Conservation (phyloP, 2,329 filamentous ascomycete genomes). For the Celoporthe dispersa region DNA sequence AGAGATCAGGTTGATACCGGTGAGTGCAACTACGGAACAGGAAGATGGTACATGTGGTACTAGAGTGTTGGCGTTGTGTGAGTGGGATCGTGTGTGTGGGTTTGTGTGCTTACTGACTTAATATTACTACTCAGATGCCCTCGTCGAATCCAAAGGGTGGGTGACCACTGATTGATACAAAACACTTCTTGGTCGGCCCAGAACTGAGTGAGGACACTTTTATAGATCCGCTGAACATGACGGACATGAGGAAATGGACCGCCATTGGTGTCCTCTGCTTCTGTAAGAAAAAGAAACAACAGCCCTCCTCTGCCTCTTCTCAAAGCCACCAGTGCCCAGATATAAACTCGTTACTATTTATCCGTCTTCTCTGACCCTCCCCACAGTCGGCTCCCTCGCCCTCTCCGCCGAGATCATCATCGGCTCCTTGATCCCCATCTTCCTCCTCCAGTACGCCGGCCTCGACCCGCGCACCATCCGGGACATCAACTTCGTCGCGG, state of each 20-base stretch:
- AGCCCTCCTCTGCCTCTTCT: slow-evolving; percentile 20
- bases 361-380: too few relatives aligned
- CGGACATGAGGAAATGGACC: slow-evolving; percentile 40
- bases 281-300: slow-evolving; percentile 39
- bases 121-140: slow-evolving; percentile 34
- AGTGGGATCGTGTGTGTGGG: too few relatives aligned
- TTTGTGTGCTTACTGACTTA: background rate
- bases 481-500: slow-evolving; percentile 35
- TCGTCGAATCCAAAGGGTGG: slow-evolving; percentile 39
- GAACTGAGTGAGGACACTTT: background rate
- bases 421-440: slow-evolving; percentile 40
- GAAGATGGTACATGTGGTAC: background rate
- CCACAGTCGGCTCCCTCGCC: slow-evolving; percentile 37
- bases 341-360: too few relatives aligned
- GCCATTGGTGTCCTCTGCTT: slow-evolving; percentile 39
- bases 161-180: slow-evolving; percentile 3
- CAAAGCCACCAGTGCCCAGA: too few relatives aligned
- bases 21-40: slow-evolving; percentile 19
- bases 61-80: too few relatives aligned
- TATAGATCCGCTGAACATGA: slow-evolving; percentile 40
- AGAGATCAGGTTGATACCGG: slow-evolving; percentile 33
- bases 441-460: slow-evolving; percentile 42
- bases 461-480: slow-evolving; percentile 39
- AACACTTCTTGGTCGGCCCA: background rate
- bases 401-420: slow-evolving; percentile 39